Percentiles rank a stretch among this genome's conserved stretches.
Evolutionary conservation across 1,284 basidiomycete genomes (phyloP).

Genomic region (Puccinia hordei): DNA sequence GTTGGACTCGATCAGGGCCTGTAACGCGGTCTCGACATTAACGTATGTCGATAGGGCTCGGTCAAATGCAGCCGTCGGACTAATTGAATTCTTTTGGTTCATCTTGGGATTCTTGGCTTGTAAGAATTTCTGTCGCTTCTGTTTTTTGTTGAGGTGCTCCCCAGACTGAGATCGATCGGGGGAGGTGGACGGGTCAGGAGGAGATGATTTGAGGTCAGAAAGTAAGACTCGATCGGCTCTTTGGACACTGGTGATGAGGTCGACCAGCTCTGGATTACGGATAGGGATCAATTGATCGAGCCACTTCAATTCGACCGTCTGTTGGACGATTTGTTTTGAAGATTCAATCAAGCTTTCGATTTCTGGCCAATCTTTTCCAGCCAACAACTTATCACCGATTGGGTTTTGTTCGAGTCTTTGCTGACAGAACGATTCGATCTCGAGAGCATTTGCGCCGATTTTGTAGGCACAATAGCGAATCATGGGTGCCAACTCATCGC

Average conservation of each 20-base stretch:
- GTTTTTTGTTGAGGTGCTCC: background rate
- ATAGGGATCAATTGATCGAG: slow-evolving; percentile 24
- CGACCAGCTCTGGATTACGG: slow-evolving; percentile 27
- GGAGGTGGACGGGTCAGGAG: background rate
- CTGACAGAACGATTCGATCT: slow-evolving; percentile 21
- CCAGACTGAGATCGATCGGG: background rate
- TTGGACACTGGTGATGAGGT: slow-evolving; percentile 20
- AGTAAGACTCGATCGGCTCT: slow-evolving; percentile 18
- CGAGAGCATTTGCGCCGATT: slow-evolving; percentile 1
- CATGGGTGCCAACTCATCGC: slow-evolving; percentile 31
- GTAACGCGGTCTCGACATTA: slow-evolving; percentile 10
- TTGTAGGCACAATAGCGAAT: slow-evolving; percentile 40
- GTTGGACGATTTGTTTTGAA: background rate
- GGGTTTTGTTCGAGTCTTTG: slow-evolving; percentile 16
- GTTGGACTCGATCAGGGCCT: slow-evolving; percentile 24
- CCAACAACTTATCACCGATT: slow-evolving; percentile 10
- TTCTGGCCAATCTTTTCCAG: slow-evolving; percentile 17
- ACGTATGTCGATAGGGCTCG: slow-evolving; percentile 23
- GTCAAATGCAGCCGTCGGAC: slow-evolving; percentile 6
- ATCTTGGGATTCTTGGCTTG: slow-evolving; percentile 33
- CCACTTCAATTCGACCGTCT: slow-evolving; percentile 25
- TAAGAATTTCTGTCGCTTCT: slow-evolving; percentile 25
- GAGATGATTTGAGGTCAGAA: background rate
- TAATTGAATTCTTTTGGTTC: background rate
- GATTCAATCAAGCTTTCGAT: slow-evolving; percentile 18